Evolutionary conservation across 225 moss, liverwort and hornwort species (phyloP), one percentile per base, ranked within the genome.

Genomic region (Pleurozium schreberi): DNA sequence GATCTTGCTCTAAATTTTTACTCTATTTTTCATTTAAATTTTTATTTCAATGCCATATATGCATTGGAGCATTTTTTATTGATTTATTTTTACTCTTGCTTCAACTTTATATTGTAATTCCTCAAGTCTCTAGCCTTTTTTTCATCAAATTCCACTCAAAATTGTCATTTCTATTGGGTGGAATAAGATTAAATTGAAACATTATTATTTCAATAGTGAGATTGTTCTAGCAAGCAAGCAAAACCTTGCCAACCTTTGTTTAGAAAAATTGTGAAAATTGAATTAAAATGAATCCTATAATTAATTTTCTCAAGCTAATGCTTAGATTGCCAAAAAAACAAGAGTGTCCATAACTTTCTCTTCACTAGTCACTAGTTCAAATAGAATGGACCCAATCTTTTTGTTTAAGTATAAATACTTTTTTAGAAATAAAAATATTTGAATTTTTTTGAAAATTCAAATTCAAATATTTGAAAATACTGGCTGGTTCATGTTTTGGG

Each of bases 401-500:
- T 1, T 21, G 1, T 23, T 4, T n/a, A 38, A 1, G 22, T 6
- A n/a, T 38, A n/a, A n/a, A 12, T 38, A 4, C 4, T 22, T n/a
- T n/a, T n/a, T n/a, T n/a, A n/a, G n/a, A n/a, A n/a, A n/a, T n/a
- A n/a, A n/a, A n/a, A n/a, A n/a, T n/a, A n/a, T n/a, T n/a, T n/a
- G n/a, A n/a, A n/a, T n/a, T n/a, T n/a, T n/a, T n/a, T n/a, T n/a
- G n/a, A n/a, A n/a, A n/a, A n/a, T n/a, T n/a, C n/a, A n/a, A n/a
- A n/a, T n/a, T n/a, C n/a, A n/a, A n/a, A n/a, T n/a, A n/a, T n/a
- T n/a, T n/a, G n/a, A n/a, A n/a, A n/a, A n/a, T n/a, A n/a, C n/a
- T n/a, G n/a, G n/a, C n/a, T n/a, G n/a, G n/a, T n/a, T n/a, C n/a
- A 2, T 4, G 0, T 25, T 70, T 25, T 14, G 0, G 8, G 2